These are phyloP conservation scores for Botrytis squamosa DNA, from an alignment of 2,329 filamentous ascomycete species.

Conservation along the genomic window DNA sequence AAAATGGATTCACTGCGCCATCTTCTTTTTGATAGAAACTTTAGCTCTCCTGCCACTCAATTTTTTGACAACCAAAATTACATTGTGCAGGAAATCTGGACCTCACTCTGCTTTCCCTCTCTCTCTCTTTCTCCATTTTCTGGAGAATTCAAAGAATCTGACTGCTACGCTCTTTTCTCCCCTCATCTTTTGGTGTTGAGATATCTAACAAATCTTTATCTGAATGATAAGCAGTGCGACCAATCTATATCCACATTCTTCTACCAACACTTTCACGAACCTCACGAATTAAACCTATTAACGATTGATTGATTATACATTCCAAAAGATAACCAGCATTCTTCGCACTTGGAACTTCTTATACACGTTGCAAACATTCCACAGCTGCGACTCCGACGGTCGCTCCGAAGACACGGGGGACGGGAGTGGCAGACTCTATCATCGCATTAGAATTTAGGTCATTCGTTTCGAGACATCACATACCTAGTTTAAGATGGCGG, in stretches of 20 bases:
- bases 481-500: conserved; percentile 26
- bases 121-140: conserved; percentile 3
- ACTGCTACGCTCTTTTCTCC: conserved; percentile 12
- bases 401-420: conserved; percentile 37
- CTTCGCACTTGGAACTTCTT: conserved; percentile 24
- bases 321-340: conserved; percentile 25
- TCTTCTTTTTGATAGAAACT: conserved; percentile 17
- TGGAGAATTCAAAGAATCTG: conserved; percentile 6
- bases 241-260: conserved; percentile 19
- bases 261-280: conserved; percentile 7
- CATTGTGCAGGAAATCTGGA: conserved; percentile 17
- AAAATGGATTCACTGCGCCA: conserved; percentile 17
- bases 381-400: conserved; percentile 38
- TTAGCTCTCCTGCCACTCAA: conserved; percentile 21
- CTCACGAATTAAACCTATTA: neutral
- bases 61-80: conserved; percentile 17
- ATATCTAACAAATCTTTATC: conserved; percentile 20
- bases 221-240: conserved; percentile 18
- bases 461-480: conserved; percentile 20
- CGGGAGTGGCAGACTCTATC: conserved; percentile 37
- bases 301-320: neutral
- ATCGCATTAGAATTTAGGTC: neutral
- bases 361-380: conserved; percentile 34
- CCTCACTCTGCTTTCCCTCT: neutral
- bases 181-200: conserved; percentile 5